These are phyloP conservation scores for Saturnispora serradocipensis DNA, from an alignment of 805 yeast species.

Conservation along the genomic window DNA sequence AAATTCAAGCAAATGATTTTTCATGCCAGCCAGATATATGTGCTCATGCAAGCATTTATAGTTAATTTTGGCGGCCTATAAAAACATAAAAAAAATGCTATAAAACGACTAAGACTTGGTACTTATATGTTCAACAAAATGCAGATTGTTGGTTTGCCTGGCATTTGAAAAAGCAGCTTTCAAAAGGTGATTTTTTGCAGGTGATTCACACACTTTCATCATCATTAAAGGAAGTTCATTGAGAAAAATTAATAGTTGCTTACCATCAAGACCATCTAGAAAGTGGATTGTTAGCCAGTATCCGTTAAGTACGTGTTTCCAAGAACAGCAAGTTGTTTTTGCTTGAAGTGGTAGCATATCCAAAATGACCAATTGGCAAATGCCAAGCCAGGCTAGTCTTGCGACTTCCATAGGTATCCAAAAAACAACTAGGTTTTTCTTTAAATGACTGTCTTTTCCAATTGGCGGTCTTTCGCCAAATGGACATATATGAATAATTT, in stretches of 20 bases:
- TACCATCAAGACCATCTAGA: background rate
- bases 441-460: background rate
- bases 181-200: background rate
- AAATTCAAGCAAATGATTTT: background rate
- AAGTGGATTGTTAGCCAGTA: background rate
- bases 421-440: background rate
- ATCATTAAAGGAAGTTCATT: background rate
- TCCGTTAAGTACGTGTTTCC: slow-evolving; percentile 1
- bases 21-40: background rate
- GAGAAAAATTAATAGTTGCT: background rate
- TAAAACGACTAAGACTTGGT: background rate
- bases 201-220: background rate
- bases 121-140: background rate
- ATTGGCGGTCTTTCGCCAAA: slow-evolving; percentile 4
- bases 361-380: background rate
- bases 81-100: background rate
- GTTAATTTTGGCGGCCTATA: background rate
- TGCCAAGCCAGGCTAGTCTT: slow-evolving; percentile 1
- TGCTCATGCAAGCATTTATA: background rate
- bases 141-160: background rate
- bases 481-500: slow-evolving; percentile 5
- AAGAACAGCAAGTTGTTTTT: slow-evolving; percentile 3
- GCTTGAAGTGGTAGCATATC: background rate
- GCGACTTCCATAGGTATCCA: slow-evolving; percentile 1
- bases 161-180: background rate